Evolutionary conservation across 139 green algal genomes (phyloP), one percentile per base, ranked within the genome.

Genomic region (Volvox reticuliferus): DNA sequence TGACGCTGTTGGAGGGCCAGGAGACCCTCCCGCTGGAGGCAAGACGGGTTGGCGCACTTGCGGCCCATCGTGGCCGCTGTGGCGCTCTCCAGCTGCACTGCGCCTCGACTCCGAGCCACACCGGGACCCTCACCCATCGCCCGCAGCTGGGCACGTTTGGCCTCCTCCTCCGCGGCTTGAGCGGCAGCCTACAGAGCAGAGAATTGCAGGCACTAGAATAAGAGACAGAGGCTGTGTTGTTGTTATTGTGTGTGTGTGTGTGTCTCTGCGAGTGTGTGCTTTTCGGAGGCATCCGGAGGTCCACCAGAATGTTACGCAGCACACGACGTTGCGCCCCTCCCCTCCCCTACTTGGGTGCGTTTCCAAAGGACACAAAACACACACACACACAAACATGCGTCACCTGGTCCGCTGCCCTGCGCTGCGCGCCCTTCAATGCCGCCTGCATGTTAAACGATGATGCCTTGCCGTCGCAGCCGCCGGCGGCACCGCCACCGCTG

Each of bases 1-100:
- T 67, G 36, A 24, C 65, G 79, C 81, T 87, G 81, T 63, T 87
- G 37, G 73, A 76, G 73, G 55, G 55, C 73, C 75, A 67, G 55
- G 71, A 88, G 32, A 3, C 89, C 89, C 44, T 88, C 75, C n/a
- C 90, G 85, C 65, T 81, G 71, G n/a, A 93, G 79, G 79, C 90
- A 93, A 20, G 65, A 91, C 2, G 79, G 63, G 68, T 88, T 93
- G 79, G 55, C 50, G 80, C 90, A 93, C 79, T 91, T 91, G 17
- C 90, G 90, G 14, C 90, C 90, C 85, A 91, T 44, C 44, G 44
- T 55, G 12, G 65, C 82, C 85, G 85, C 90, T 2, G 87, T 87
- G 82, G 73, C 50, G 13, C 84, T 76, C 50, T 77, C 84, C 85
- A 93, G 79, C 86, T 61, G 30, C 37, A 93, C 90, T 21, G 77